Percentiles rank a stretch among this genome's conserved stretches.
Evolutionary conservation across 2,329 filamentous ascomycete species (phyloP).

Genomic region (Talaromyces pinophilus): DNA sequence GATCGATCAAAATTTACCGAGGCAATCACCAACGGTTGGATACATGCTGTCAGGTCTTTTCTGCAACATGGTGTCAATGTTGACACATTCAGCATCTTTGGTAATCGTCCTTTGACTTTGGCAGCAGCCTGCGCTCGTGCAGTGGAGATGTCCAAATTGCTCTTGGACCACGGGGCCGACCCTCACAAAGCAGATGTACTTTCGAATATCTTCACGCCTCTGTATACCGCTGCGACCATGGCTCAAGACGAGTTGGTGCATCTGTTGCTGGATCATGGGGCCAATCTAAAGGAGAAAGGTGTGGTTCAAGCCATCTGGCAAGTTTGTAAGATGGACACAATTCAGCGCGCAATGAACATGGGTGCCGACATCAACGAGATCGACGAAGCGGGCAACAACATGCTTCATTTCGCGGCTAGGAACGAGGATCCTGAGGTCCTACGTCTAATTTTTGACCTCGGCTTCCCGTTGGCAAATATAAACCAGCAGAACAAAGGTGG

Average conservation of each 20-base stretch:
- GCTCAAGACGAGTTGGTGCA: slow-evolving; percentile 12
- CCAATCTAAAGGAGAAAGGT: background rate
- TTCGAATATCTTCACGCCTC: background rate
- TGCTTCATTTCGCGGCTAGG: slow-evolving; percentile 14
- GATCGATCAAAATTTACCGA: slow-evolving; percentile 10
- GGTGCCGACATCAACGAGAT: slow-evolving; percentile 5
- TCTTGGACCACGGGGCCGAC: slow-evolving; percentile 13
- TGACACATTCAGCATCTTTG: background rate
- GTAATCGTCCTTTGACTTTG: slow-evolving; percentile 6
- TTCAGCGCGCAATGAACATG: background rate
- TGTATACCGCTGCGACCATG: slow-evolving; percentile 10
- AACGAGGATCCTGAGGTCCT: slow-evolving; percentile 8
- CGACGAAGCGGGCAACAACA: background rate
- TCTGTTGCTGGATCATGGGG: slow-evolving; percentile 1
- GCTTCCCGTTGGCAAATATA: background rate
- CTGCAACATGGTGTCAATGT: slow-evolving; percentile 9
- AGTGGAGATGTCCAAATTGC: slow-evolving; percentile 15
- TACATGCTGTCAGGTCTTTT: slow-evolving; percentile 13
- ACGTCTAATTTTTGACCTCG: background rate
- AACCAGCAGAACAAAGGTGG: slow-evolving; percentile 2
- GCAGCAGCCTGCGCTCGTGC: slow-evolving; percentile 3
- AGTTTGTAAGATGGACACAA: background rate
- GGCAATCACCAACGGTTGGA: slow-evolving; percentile 10
- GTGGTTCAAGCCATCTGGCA: background rate
- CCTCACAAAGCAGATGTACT: background rate